Conservation (phyloP, 2,329 filamentous ascomycete genomes). For the Aurifilum marmelostoma region DNA sequence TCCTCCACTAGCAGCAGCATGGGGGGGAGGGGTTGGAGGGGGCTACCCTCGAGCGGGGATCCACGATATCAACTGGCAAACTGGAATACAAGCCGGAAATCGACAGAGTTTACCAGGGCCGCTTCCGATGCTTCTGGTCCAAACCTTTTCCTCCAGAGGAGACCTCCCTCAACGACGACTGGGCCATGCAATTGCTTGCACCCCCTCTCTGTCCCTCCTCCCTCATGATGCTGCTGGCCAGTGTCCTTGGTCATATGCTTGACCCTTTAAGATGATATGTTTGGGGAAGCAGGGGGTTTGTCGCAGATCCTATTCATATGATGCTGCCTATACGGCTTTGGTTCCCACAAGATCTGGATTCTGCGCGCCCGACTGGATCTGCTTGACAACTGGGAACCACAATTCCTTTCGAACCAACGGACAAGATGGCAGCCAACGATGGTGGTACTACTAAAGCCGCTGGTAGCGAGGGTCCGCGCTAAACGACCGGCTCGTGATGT, state of each 20-base stretch:
- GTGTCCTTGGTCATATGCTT: conserved; percentile 3
- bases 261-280: background rate
- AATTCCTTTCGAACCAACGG: conserved; percentile 12
- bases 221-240: conserved; percentile 16
- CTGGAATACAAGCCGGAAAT: conserved; percentile 29
- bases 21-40: background rate
- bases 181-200: conserved; percentile 15
- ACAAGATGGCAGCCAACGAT: background rate
- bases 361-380: conserved; percentile 16
- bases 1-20: conserved; percentile 23
- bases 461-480: conserved; percentile 10
- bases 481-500: background rate
- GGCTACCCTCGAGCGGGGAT: conserved; percentile 22
- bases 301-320: background rate
- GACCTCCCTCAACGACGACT: conserved; percentile 15
- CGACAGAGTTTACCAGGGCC: conserved; percentile 16
- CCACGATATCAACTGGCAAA: conserved; percentile 26
- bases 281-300: background rate
- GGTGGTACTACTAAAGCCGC: background rate
- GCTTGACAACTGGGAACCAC: conserved; percentile 4
- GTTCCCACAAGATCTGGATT: conserved; percentile 18
- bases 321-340: conserved; percentile 6
- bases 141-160: conserved; percentile 11
- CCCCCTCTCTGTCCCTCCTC: background rate
- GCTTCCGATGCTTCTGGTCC: conserved; percentile 20